phyloP scores from a whole-genome alignment of 202 grass and related monocot species.

The Schoenoplectus tabernaemontani region DNA sequence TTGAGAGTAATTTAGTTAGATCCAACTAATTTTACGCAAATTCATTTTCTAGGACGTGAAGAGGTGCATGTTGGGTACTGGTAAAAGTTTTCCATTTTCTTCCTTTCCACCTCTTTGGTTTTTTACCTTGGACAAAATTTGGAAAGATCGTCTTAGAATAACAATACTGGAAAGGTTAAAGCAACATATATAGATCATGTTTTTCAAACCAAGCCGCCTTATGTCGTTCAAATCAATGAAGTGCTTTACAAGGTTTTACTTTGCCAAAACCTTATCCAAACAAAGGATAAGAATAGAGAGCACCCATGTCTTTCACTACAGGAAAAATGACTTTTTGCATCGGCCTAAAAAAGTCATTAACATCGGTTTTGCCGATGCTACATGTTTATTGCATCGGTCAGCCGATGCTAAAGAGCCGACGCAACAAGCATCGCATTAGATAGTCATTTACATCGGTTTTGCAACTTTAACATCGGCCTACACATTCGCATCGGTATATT shows the following conservation, averaged over 20 bases:
- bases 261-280: slow-evolving; percentile 11
- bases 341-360: too few relatives aligned
- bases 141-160: background rate
- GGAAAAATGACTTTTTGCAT: too few relatives aligned
- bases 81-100: background rate
- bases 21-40: background rate
- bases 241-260: slow-evolving; percentile 23
- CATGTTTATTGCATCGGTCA: too few relatives aligned
- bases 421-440: too few relatives aligned
- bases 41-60: background rate
- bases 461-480: too few relatives aligned
- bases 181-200: background rate
- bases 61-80: background rate
- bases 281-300: background rate
- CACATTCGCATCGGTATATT: too few relatives aligned
- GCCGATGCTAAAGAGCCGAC: too few relatives aligned
- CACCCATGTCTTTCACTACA: background rate
- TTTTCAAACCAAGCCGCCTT: slow-evolving; percentile 19
- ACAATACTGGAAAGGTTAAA: background rate
- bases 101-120: background rate
- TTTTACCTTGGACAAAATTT: background rate
- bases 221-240: slow-evolving; percentile 26
- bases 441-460: too few relatives aligned
- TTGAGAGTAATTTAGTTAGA: background rate
- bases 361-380: too few relatives aligned